phyloP scores from a whole-genome alignment of 1,139 yeast species.

The Hyphopichia khmerensis region DNA sequence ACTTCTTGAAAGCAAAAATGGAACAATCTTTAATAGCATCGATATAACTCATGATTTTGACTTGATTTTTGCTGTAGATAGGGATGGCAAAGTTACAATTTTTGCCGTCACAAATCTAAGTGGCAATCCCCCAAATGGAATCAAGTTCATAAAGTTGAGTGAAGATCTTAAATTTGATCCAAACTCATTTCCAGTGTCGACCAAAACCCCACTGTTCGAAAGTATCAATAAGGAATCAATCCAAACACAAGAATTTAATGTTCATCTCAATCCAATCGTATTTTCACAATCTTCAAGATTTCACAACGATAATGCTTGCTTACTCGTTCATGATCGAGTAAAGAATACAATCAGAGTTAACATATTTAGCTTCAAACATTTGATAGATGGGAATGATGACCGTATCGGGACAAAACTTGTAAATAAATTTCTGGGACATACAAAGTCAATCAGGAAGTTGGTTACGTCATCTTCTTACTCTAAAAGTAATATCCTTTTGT shows the following conservation, averaged over 20 bases:
- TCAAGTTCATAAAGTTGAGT: slow-evolving; percentile 21
- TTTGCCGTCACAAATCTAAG: slow-evolving; percentile 54
- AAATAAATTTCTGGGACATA: slow-evolving; percentile 77
- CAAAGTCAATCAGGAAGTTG: slow-evolving; percentile 70
- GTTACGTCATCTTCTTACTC: slow-evolving; percentile 51
- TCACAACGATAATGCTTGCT: slow-evolving; percentile 12
- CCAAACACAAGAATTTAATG: slow-evolving; percentile 14
- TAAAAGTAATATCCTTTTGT: slow-evolving; percentile 28
- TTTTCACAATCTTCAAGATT: slow-evolving; percentile 21
- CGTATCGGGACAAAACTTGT: slow-evolving; percentile 17
- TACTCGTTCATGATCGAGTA: slow-evolving; percentile 39
- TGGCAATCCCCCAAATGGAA: slow-evolving; percentile 44
- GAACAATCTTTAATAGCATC: background rate
- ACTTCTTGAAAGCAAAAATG: background rate
- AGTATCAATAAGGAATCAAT: slow-evolving; percentile 5
- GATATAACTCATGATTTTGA: slow-evolving; percentile 32
- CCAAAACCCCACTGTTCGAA: background rate
- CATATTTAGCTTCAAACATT: slow-evolving; percentile 8
- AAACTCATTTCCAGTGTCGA: slow-evolving; percentile 5
- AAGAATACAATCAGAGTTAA: slow-evolving; percentile 34
- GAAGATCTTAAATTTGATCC: slow-evolving; percentile 5
- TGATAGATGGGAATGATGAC: slow-evolving; percentile 14
- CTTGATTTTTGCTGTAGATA: slow-evolving; percentile 52
- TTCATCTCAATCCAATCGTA: slow-evolving; percentile 22
- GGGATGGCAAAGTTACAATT: slow-evolving; percentile 43